Conservation (phyloP, 768 basidiomycete genomes). For the Xerocomus brunneocitrinus region DNA sequence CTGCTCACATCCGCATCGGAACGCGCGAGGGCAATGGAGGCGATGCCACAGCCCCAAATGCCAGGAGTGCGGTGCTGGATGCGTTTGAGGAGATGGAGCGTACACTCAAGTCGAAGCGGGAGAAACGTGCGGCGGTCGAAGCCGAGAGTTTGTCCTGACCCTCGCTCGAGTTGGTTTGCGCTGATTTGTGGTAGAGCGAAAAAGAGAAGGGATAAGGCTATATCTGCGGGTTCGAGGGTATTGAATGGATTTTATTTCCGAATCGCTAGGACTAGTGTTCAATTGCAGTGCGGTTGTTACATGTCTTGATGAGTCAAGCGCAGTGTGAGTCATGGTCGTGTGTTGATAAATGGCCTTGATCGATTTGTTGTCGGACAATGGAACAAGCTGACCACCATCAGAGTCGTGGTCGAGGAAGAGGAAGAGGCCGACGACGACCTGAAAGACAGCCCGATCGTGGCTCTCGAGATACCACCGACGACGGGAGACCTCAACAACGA, state of each 20-base stretch:
- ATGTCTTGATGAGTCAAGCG: neutral
- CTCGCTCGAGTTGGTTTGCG: neutral
- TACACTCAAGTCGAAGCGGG: conserved; percentile 46
- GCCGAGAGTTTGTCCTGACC: conserved; percentile 38
- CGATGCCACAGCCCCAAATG: conserved; percentile 4
- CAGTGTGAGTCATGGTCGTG: neutral
- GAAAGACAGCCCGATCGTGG: neutral
- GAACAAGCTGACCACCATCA: conserved; percentile 5
- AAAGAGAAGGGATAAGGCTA: conserved; percentile 5
- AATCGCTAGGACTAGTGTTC: conserved; percentile 25
- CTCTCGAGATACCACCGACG: neutral
- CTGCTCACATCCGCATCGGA: conserved; percentile 39
- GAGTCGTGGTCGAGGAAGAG: conserved; percentile 3
- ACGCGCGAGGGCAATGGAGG: neutral
- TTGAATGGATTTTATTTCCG: conserved; percentile 49
- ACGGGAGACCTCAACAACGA: neutral
- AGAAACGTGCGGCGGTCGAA: conserved; percentile 27
- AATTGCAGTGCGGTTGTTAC: neutral
- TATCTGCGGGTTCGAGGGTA: conserved; percentile 36
- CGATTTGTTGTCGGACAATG: conserved; percentile 1
- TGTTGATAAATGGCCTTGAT: neutral
- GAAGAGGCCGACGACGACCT: conserved; percentile 2
- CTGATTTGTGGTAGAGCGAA: conserved; percentile 8
- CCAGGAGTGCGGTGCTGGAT: conserved; percentile 39
- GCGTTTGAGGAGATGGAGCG: conserved; percentile 75